Evolutionary conservation across 257 asterid species (phyloP), one percentile per base, ranked within the genome.

Genomic region (Linderniella brevidens): DNA sequence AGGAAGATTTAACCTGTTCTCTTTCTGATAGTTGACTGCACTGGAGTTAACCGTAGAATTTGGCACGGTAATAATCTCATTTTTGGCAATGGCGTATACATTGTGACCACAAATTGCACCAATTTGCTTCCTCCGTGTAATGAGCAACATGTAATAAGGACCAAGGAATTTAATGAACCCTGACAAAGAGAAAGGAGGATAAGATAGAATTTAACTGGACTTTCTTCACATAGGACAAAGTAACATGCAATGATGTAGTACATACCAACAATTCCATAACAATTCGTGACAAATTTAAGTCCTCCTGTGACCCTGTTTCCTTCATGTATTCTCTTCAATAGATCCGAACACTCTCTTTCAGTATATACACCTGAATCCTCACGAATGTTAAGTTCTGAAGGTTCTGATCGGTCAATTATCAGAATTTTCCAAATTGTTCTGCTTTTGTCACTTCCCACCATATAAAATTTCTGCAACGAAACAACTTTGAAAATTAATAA

Each of bases 231-330:
- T 18, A 44, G 17, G 17, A 44, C 14, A 44, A 8, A 44, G 17
- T 9, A 18, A 46, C 6, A 46, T 4, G 32, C 0, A 7, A 13
- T 46, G 8, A 7, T 5, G 25, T 17, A 4, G 5, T 12, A 64
- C 93, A 9, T 68, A 90, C 98, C 98, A 65, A 81, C 86, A 58
- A 90, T 84, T 61, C 98, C 98, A 72, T 90, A 90, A 61, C 98
- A 90, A 49, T 85, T 65, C 46, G 98, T 81, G 54, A 90, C 87
- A 68, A 84, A 78, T 46, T 54, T 84, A 52, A 90, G 90, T 19
- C 98, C 98, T 51, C 98, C 98, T 4, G 96, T 80, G 17, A 79
- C 58, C 44, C 15, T 74, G 71, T 90, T 90, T 46, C 98, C 98
- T 59, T 80, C 95, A 25, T 84, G 86, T 70, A 80, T 78, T 77